Base-by-base conservation (phyloP, 441 rosid genomes). In the Arabidopsis hybrid region DNA sequence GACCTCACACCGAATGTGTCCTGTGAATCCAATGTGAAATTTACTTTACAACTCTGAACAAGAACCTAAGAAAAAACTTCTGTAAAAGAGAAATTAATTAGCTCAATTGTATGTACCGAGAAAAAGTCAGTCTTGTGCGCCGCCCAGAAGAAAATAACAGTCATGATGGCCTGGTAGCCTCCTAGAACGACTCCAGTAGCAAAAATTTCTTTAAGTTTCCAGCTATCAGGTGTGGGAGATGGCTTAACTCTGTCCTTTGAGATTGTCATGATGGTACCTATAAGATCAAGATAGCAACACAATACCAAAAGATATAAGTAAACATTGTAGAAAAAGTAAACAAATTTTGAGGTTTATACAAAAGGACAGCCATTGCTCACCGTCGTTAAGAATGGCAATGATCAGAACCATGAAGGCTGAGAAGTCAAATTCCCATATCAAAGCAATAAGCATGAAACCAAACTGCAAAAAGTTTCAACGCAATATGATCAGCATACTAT, bases 161-260 rank as follows among this genome's bases (percentile, higher is more conserved):
- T 92, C 98, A 92, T 92, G 76, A 92, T 47, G 11, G 85, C 97
- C 78, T 91, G 78, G 80, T 92, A 92, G 31, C 98, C 89, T 60
- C 98, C 98, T 4, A 92, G 86, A 53, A 85, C 91, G 5, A 92
- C 17, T 70, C 98, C 98, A 2, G 98, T 92, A 31, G 98, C 95
- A 45, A 92, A 92, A 59, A 92, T 92, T 83, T 92, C 98, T 72
- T 35, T 85, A 60, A 92, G 85, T 78, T 89, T 92, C 98, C 98
- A 92, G 85, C 98, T 92, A 71, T 92, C 98, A 13, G 98, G 98
- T 71, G 90, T 49, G 7, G 98, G 96, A 59, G 98, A 92, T 42
- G 98, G 93, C 87, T 91, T 92, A 65, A 92, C 98, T 56, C 98
- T 81, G 71, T 92, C 98, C 86, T 92, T 92, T 34, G 98, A 92